phyloP scores from a whole-genome alignment of 768 basidiomycete species.

The Podaxis mareebaensis region DNA sequence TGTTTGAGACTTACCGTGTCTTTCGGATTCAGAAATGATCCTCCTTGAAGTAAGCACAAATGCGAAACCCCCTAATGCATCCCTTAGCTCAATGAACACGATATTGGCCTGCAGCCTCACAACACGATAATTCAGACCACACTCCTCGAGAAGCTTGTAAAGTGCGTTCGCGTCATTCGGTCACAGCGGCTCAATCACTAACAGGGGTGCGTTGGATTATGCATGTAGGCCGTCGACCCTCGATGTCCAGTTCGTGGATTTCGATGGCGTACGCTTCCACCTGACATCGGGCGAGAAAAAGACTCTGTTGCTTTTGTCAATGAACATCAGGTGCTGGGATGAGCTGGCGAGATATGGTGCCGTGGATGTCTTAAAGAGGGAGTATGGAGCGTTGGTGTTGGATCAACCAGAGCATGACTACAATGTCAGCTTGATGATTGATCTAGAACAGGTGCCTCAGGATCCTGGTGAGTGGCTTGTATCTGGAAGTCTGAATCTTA shows the following conservation, averaged over 20 bases:
- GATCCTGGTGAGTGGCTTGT: slow-evolving; percentile 61
- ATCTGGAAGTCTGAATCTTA: neutral
- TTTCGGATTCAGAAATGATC: slow-evolving; percentile 55
- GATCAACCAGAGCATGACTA: slow-evolving; percentile 82
- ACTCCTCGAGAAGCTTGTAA: slow-evolving; percentile 79
- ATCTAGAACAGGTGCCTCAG: slow-evolving; percentile 83
- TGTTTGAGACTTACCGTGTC: neutral
- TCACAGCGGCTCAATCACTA: slow-evolving; percentile 9
- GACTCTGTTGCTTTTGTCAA: slow-evolving; percentile 81
- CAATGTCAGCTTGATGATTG: slow-evolving; percentile 83
- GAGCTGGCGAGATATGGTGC: slow-evolving; percentile 91
- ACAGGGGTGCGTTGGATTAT: slow-evolving; percentile 14
- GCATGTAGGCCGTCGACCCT: slow-evolving; percentile 76
- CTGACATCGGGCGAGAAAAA: slow-evolving; percentile 87
- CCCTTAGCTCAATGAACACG: neutral
- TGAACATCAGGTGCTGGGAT: slow-evolving; percentile 97
- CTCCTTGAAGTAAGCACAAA: slow-evolving; percentile 68
- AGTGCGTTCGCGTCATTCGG: slow-evolving; percentile 46
- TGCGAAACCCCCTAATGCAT: neutral
- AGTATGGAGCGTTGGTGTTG: slow-evolving; percentile 77
- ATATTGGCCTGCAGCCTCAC: slow-evolving; percentile 58
- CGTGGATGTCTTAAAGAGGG: slow-evolving; percentile 70
- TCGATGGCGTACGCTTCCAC: slow-evolving; percentile 94
- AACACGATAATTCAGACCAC: slow-evolving; percentile 93
- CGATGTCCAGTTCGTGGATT: slow-evolving; percentile 97